Evolutionary conservation across 1,139 yeast genomes (phyloP).

Genomic region (Chernovozyma sophiae-reginae): DNA sequence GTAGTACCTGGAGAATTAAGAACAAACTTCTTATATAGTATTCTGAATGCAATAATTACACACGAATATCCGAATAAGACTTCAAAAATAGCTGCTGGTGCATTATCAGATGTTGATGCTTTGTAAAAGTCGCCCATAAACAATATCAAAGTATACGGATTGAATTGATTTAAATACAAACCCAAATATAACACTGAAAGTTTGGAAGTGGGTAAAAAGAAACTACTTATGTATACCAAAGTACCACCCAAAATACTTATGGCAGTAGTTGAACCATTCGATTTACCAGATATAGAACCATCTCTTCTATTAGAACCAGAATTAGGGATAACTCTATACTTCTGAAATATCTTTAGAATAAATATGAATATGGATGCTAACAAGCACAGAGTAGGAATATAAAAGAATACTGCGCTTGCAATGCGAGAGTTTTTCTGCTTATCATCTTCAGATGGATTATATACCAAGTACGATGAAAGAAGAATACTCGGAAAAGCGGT

Average conservation of each 20-base stretch:
- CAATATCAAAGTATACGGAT: conserved; percentile 22
- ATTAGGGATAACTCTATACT: conserved; percentile 8
- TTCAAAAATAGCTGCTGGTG: conserved; percentile 1
- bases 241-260: conserved; percentile 12
- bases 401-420: not conserved
- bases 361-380: conserved; percentile 15
- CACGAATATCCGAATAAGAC: conserved; percentile 17
- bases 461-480: conserved; percentile 17
- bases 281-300: not conserved
- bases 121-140: conserved; percentile 19
- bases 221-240: conserved; percentile 12
- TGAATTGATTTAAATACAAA: conserved; percentile 24
- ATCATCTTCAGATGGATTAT: conserved; percentile 4
- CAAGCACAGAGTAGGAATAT: conserved; percentile 11
- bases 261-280: not conserved
- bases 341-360: conserved; percentile 11
- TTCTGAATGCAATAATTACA: conserved; percentile 14
- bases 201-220: conserved; percentile 19
- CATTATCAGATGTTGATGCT: conserved; percentile 8
- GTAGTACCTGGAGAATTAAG: not conserved
- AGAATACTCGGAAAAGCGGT: conserved; percentile 25
- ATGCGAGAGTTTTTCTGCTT: too few species aligned
- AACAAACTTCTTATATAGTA: conserved; percentile 13
- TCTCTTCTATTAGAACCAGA: not conserved
- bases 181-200: conserved; percentile 23